A percentile compares a stretch with the other conserved stretches of the same genome.
Conservation (phyloP, 1,139 yeast genomes). For the Komagataea norvegica region DNA sequence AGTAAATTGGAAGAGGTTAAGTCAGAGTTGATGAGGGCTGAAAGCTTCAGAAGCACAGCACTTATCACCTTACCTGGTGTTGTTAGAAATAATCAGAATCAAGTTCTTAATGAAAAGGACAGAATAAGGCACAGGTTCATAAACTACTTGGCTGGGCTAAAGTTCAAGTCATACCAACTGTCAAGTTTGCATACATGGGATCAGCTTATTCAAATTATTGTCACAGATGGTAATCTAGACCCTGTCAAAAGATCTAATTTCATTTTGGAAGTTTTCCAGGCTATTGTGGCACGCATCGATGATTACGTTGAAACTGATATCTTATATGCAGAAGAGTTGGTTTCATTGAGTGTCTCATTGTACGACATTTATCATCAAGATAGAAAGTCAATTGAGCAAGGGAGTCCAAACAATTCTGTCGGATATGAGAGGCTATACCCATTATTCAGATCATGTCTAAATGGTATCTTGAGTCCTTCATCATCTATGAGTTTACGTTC, state of each 20-base stretch:
- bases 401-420: constrained; percentile 34
- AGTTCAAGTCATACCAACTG: constrained; percentile 50
- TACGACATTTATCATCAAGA: constrained; percentile 59
- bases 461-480: constrained; percentile 66
- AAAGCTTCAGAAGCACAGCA: constrained; percentile 23
- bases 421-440: constrained; percentile 53
- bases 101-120: constrained; percentile 18
- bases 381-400: constrained; percentile 28
- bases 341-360: constrained; percentile 68
- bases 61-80: constrained; percentile 21
- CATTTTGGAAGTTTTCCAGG: constrained; percentile 71
- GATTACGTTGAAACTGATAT: constrained; percentile 68
- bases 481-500: constrained; percentile 68
- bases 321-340: constrained; percentile 67
- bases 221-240: constrained; percentile 50
- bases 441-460: constrained; percentile 66
- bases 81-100: constrained; percentile 22
- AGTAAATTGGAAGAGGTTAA: constrained; percentile 24
- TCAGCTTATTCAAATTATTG: constrained; percentile 66
- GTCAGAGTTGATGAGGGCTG: constrained; percentile 29
- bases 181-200: constrained; percentile 78
- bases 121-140: constrained; percentile 35
- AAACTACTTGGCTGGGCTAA: constrained; percentile 41
- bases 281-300: constrained; percentile 68
- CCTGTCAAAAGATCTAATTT: constrained; percentile 48